phyloP scores from a whole-genome alignment of 1,284 basidiomycete species.

The Hemileia vastatrix region DNA sequence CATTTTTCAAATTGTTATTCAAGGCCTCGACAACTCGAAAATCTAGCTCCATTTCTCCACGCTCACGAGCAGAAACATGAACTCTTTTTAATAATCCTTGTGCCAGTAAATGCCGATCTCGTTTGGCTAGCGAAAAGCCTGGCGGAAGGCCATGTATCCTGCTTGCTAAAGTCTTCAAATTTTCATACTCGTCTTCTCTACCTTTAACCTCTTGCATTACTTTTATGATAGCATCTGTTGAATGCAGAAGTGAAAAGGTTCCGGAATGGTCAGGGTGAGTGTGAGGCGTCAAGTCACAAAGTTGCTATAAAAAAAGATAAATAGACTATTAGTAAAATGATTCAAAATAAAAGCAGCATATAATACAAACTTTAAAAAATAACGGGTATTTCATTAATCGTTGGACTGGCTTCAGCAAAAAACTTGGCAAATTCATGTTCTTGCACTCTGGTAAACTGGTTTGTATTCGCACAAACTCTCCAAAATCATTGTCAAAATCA shows the following conservation, averaged over 20 bases:
- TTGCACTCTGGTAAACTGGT: conserved; percentile 52
- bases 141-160: conserved; percentile 56
- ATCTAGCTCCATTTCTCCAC: conserved; percentile 10
- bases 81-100: conserved; percentile 54
- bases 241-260: conserved; percentile 58
- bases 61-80: conserved; percentile 36
- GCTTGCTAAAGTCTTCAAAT: conserved; percentile 55
- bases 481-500: conserved; percentile 59
- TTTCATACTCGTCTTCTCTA: conserved; percentile 69
- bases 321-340: conserved; percentile 1
- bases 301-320: conserved; percentile 48
- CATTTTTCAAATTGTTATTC: too few species aligned
- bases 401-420: conserved; percentile 67
- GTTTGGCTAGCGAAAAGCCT: conserved; percentile 53
- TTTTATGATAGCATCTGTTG: conserved; percentile 60
- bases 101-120: conserved; percentile 62
- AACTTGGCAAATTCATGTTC: conserved; percentile 57
- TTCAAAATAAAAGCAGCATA: neutral
- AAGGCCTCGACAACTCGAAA: too few species aligned
- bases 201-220: conserved; percentile 71
- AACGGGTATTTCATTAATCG: conserved; percentile 62
- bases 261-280: conserved; percentile 59
- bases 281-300: conserved; percentile 59
- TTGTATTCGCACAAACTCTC: conserved; percentile 70
- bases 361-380: conserved; percentile 58